A percentile compares a stretch with the other conserved stretches of the same genome.
phyloP scores from a whole-genome alignment of 2,329 filamentous ascomycete species.

The Ceratocystis cubensis region DNA sequence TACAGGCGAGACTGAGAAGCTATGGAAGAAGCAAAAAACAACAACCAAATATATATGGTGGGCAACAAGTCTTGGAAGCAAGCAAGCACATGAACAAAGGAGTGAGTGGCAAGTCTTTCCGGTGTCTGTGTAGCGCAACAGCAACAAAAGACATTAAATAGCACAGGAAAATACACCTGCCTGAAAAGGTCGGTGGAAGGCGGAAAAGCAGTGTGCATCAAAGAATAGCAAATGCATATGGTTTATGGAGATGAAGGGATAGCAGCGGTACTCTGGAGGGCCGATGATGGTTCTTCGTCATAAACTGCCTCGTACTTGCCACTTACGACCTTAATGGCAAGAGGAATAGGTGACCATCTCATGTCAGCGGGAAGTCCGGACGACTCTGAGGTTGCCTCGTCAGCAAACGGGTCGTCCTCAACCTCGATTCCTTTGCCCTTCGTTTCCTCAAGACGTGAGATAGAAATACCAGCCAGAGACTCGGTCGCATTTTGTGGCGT shows the following conservation, averaged over 20 bases:
- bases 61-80: not conserved
- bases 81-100: not conserved
- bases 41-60: not conserved
- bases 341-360: slow-evolving; percentile 55
- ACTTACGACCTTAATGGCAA: slow-evolving; percentile 54
- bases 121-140: not conserved
- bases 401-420: slow-evolving; percentile 58
- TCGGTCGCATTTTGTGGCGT: slow-evolving; percentile 26
- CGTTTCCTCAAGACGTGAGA: slow-evolving; percentile 42
- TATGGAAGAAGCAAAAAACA: not conserved
- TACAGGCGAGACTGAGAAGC: not conserved
- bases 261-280: slow-evolving; percentile 14
- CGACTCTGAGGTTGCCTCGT: slow-evolving; percentile 24
- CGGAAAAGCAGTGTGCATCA: not conserved
- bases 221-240: not conserved
- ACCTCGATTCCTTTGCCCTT: slow-evolving; percentile 39
- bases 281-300: slow-evolving; percentile 30
- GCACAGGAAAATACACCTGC: not conserved
- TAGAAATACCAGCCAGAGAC: slow-evolving; percentile 43
- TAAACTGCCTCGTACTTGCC: slow-evolving; percentile 53
- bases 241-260: slow-evolving; percentile 4
- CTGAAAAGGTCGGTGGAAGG: not conserved
- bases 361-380: slow-evolving; percentile 25
- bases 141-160: not conserved
- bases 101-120: not conserved